Evolutionary conservation across 2,329 filamentous ascomycete species (phyloP).

Genomic region (Beauveria scarabaeidicola): DNA sequence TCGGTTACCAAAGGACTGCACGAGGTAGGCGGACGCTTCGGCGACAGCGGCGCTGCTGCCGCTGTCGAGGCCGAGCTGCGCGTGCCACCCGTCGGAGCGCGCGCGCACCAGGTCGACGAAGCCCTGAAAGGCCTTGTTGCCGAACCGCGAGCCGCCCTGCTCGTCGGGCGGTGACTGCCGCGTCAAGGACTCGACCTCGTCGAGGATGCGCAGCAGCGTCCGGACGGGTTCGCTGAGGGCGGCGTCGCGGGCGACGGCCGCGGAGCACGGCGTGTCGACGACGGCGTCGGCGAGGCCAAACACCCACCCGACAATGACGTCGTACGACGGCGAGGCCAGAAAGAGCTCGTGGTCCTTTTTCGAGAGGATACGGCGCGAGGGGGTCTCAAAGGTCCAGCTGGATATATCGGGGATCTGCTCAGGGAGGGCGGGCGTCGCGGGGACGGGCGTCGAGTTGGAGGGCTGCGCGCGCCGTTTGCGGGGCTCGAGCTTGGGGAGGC

Average conservation of each 20-base stretch:
- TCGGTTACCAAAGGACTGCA: slow-evolving; percentile 77
- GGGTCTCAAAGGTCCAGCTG: slow-evolving; percentile 53
- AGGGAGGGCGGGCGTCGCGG: slow-evolving; percentile 66
- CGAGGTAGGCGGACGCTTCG: slow-evolving; percentile 73
- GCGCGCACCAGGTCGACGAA: slow-evolving; percentile 64
- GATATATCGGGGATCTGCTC: slow-evolving; percentile 51
- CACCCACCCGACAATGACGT: slow-evolving; percentile 72
- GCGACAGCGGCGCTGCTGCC: slow-evolving; percentile 43
- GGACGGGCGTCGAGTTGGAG: slow-evolving; percentile 54
- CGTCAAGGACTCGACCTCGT: slow-evolving; percentile 59
- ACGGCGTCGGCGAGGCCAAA: slow-evolving; percentile 82
- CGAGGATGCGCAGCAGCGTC: slow-evolving; percentile 60
- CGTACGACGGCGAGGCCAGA: slow-evolving; percentile 64
- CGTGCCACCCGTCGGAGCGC: slow-evolving; percentile 54
- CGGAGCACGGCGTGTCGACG: slow-evolving; percentile 56
- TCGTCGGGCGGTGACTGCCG: slow-evolving; percentile 69
- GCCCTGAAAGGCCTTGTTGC: slow-evolving; percentile 81
- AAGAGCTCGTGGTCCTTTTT: slow-evolving; percentile 74
- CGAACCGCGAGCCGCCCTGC: slow-evolving; percentile 82
- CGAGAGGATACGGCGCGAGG: slow-evolving; percentile 74
- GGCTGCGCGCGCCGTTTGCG: slow-evolving; percentile 45
- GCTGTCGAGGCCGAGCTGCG: slow-evolving; percentile 43
- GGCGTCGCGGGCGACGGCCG: slow-evolving; percentile 39
- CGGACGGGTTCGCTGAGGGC: slow-evolving; percentile 52
- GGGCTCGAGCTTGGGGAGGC: slow-evolving; percentile 60